Evolutionary conservation across 2,329 filamentous ascomycete genomes (phyloP).

Genomic region (Fusarium sarcochroum): DNA sequence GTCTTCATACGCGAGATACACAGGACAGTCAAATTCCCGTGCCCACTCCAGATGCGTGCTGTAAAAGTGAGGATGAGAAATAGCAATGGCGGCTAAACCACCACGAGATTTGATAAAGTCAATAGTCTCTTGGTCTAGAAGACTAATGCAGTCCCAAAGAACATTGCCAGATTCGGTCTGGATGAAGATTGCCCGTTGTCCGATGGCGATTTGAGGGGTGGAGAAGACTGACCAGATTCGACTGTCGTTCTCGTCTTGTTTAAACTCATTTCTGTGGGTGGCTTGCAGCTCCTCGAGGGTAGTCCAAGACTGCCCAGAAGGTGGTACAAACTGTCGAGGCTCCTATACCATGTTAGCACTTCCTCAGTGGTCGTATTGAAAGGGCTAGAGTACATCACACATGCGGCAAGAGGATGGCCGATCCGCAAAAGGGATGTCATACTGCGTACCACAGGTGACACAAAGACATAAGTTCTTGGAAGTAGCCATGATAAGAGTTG

Average conservation of each 20-base stretch:
- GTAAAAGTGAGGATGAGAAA: conserved; percentile 87
- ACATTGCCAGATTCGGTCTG: conserved; percentile 76
- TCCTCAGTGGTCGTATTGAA: too few species aligned
- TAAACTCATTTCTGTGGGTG: conserved; percentile 67
- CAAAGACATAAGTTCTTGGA: conserved; percentile 62
- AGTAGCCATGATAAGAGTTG: too few species aligned
- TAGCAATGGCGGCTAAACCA: conserved; percentile 78
- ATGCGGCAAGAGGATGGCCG: conserved; percentile 72
- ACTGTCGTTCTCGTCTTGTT: conserved; percentile 60
- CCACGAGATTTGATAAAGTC: conserved; percentile 70
- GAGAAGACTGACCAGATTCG: conserved; percentile 64
- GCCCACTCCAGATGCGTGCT: conserved; percentile 83
- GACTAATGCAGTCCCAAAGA: conserved; percentile 83
- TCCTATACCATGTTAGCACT: conserved; percentile 54
- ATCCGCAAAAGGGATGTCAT: conserved; percentile 57
- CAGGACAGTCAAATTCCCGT: conserved; percentile 74
- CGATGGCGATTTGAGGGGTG: conserved; percentile 76
- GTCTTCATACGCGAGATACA: conserved; percentile 78
- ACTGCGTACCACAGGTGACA: conserved; percentile 79
- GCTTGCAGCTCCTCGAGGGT: conserved; percentile 53
- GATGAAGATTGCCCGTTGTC: conserved; percentile 80
- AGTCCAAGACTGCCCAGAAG: conserved; percentile 70
- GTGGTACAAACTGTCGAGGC: conserved; percentile 77
- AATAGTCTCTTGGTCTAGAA: conserved; percentile 75
- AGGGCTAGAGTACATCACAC: conserved; percentile 64